Conservation (phyloP, 495 filamentous ascomycete genomes). For the Chaetomium fimeti region DNA sequence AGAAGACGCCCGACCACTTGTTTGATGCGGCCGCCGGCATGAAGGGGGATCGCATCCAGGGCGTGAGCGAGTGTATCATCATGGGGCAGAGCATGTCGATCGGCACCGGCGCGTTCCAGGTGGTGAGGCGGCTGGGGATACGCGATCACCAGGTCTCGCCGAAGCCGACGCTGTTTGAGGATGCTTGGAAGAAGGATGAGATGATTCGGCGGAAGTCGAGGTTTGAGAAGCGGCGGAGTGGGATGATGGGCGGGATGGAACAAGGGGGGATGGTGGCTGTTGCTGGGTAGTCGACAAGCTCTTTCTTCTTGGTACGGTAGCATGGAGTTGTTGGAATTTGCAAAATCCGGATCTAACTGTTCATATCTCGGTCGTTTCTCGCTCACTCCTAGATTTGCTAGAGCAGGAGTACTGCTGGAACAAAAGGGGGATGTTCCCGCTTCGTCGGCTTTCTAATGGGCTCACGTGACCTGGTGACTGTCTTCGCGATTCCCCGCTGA, state of each 20-base stretch:
- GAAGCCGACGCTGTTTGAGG: conserved; percentile 74
- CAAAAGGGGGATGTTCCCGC: too few relatives aligned
- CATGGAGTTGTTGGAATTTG: not conserved
- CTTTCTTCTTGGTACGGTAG: not conserved
- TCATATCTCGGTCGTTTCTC: not conserved
- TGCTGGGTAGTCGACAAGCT: conserved; percentile 3
- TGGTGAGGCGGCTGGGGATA: conserved; percentile 73
- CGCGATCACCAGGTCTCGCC: conserved; percentile 59
- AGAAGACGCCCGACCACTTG: conserved; percentile 97
- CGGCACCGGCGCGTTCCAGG: conserved; percentile 88
- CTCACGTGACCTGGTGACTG: conserved; percentile 32
- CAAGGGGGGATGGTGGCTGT: conserved; percentile 15
- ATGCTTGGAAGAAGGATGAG: conserved; percentile 58
- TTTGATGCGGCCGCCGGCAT: conserved; percentile 91
- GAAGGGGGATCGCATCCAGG: conserved; percentile 84
- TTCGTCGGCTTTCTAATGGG: not conserved
- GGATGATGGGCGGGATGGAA: conserved; percentile 5
- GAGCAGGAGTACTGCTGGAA: too few relatives aligned
- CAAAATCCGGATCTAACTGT: not conserved
- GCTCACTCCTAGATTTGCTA: not conserved
- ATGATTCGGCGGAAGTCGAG: conserved; percentile 37
- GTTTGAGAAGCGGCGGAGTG: conserved; percentile 25
- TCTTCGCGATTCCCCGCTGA: conserved; percentile 2
- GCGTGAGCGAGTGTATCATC: conserved; percentile 96
- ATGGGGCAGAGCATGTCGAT: conserved; percentile 91